Evolutionary conservation across 768 basidiomycete genomes (phyloP), one percentile per base, ranked within the genome.

Genomic region (Cystofilobasidium bisporidii): DNA sequence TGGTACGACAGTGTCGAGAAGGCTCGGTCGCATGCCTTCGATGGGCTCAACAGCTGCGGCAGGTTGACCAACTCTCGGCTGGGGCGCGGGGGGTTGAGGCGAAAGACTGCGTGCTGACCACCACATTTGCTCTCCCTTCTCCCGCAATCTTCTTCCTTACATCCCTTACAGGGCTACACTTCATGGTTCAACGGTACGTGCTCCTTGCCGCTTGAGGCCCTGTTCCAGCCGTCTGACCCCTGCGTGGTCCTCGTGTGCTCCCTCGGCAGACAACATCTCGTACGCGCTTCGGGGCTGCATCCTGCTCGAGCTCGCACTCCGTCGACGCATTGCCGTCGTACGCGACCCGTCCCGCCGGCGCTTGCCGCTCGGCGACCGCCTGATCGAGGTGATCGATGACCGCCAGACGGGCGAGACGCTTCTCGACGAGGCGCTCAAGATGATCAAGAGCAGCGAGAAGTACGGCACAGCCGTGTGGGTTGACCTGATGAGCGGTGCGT

Each of bases 211-310:
- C 20, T 32, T 17, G 6, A 5, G 6, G 6, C 5, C 36, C 36
- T 5, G 36, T 12, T 36, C 36, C 36, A 36, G 36, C 36, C 36
- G 36, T 5, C 36, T 36, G 36, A 36, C 36, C 36, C n/a, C n/a
- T n/a, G 36, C 36, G 6, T 36, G 36, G 6, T 12, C 36, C 41
- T 32, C 56, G 33, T 30, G 15, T 40, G 32, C 30, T 28, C 22
- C 22, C 20, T 30, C 28, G 48, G 11, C 72, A 74, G 94, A 99
- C 81, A 98, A 97, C 79, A 99, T 99, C 72, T 96, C 92, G 0
- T 99, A 99, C 78, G 93, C 94, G 18, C 83, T 99, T 2, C 85
- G 96, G n/a, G 96, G 96, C 6, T 97, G 94, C 77, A 97, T 99
- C 73, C 84, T 99, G 70, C 87, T 98, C 64, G 94, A 99, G 76